Evolutionary conservation across 2,329 filamentous ascomycete species (phyloP).

Genomic region (Colletotrichum destructivum): DNA sequence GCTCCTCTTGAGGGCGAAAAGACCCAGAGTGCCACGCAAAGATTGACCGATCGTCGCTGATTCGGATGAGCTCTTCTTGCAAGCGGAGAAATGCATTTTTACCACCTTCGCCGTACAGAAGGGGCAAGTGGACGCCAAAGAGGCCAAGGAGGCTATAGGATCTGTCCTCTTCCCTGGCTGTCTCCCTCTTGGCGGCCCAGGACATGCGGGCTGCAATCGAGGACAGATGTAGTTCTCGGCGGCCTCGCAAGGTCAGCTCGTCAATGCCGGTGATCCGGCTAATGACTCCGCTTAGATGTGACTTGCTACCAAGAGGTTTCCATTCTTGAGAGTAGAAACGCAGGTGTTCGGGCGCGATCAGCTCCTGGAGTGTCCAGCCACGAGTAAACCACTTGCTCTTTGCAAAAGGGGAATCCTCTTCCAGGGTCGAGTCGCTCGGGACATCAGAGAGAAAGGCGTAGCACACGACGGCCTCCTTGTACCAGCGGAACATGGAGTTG

Average conservation of each 20-base stretch:
- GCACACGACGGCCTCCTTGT: constrained; percentile 50
- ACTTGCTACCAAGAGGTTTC: constrained; percentile 38
- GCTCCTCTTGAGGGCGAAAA: neutral
- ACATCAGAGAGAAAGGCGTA: constrained; percentile 51
- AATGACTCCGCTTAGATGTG: constrained; percentile 40
- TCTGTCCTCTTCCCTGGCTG: neutral
- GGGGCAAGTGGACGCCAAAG: neutral
- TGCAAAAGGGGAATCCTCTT: constrained; percentile 19
- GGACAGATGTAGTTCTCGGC: neutral
- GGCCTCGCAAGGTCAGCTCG: neutral
- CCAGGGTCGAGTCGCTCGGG: neutral
- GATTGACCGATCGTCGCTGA: constrained; percentile 2
- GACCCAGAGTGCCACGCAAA: neutral
- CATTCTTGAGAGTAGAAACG: constrained; percentile 45
- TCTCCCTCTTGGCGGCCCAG: neutral
- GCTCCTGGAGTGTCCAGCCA: constrained; percentile 33
- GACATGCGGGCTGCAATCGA: constrained; percentile 45
- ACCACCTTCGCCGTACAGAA: neutral
- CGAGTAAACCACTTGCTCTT: constrained; percentile 21
- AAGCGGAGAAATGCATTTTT: constrained; percentile 44
- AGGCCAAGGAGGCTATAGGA: neutral
- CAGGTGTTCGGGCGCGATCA: constrained; percentile 44
- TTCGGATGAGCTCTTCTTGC: constrained; percentile 46
- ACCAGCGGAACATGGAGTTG: constrained; percentile 50
- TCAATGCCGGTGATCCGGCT: constrained; percentile 50